Percentiles rank a stretch among this genome's conserved stretches.
phyloP scores from a whole-genome alignment of 345 rosid genomes.

The Alliaria petiolata region DNA sequence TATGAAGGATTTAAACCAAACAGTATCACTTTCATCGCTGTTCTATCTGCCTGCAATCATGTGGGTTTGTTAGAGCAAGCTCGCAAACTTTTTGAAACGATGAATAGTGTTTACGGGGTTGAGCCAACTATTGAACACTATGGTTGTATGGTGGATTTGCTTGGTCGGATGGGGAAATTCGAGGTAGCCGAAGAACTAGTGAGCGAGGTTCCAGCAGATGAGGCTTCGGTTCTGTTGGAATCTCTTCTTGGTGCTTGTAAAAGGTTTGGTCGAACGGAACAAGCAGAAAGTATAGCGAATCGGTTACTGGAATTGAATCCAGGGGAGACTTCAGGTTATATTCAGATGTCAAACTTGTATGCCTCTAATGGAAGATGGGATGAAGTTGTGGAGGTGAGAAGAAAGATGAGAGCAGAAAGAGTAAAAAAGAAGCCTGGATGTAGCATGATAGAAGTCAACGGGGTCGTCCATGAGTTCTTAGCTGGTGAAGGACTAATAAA shows the following conservation, averaged over 20 bases:
- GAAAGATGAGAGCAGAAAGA: constrained; percentile 35
- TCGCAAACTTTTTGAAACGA: constrained; percentile 33
- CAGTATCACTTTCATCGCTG: constrained; percentile 35
- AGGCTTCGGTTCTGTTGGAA: constrained; percentile 32
- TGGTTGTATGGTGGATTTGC: constrained; percentile 54
- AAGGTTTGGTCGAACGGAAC: constrained; percentile 40
- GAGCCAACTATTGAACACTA: constrained; percentile 48
- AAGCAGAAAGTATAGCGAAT: constrained; percentile 38
- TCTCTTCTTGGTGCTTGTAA: constrained; percentile 43
- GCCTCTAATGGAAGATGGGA: constrained; percentile 41
- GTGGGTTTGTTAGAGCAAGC: constrained; percentile 49
- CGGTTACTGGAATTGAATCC: constrained; percentile 35
- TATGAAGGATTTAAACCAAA: constrained; percentile 41
- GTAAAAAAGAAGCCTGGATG: constrained; percentile 43
- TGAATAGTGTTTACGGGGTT: constrained; percentile 38
- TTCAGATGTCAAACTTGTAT: constrained; percentile 43
- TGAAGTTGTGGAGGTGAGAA: constrained; percentile 35
- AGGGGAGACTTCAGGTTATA: constrained; percentile 32
- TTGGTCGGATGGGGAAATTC: constrained; percentile 39
- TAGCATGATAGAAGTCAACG: constrained; percentile 44
- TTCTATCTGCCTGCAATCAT: constrained; percentile 56
- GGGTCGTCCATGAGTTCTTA: constrained; percentile 44
- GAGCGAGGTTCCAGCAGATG: constrained; percentile 26
- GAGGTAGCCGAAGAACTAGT: constrained; percentile 43
- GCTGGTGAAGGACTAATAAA: constrained; percentile 44